Conservation (phyloP, 1,284 basidiomycete species). For the Athelia psychrophila region DNA sequence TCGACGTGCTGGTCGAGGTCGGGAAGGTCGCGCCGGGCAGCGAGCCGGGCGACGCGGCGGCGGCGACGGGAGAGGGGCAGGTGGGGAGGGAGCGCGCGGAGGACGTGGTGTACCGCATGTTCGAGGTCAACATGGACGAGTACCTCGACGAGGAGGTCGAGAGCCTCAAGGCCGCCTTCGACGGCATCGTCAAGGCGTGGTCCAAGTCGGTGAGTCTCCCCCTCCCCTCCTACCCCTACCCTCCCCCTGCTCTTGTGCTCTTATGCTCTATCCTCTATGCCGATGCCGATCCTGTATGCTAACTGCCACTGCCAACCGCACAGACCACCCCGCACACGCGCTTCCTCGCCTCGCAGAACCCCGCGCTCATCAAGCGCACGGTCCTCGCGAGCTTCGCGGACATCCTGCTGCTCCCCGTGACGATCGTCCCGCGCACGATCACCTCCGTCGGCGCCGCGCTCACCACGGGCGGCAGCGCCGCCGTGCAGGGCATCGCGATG, state of each 20-base stretch:
- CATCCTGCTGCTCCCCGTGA: conserved; percentile 88
- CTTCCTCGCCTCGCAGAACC: conserved; percentile 85
- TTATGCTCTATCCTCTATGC: conserved; percentile 5
- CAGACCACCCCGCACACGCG: conserved; percentile 42
- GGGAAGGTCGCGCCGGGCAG: conserved; percentile 30
- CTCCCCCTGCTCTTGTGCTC: conserved; percentile 10
- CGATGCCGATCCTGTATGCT: background rate
- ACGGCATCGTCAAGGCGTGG: conserved; percentile 79
- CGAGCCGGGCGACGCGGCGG: conserved; percentile 23
- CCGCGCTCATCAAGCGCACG: conserved; percentile 89
- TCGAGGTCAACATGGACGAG: conserved; percentile 93
- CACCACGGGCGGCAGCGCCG: conserved; percentile 68
- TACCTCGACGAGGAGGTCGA: conserved; percentile 95
- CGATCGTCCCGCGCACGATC: conserved; percentile 89
- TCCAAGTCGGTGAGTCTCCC: conserved; percentile 53
- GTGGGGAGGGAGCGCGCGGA: conserved; percentile 18
- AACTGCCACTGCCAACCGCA: conserved; percentile 3
- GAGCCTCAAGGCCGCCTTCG: conserved; percentile 72
- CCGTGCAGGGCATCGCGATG: conserved; percentile 84
- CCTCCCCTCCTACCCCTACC: conserved; percentile 15
- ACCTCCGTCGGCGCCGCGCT: conserved; percentile 70
- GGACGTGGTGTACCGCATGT: conserved; percentile 68
- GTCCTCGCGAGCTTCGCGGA: conserved; percentile 91
- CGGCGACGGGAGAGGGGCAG: conserved; percentile 8
- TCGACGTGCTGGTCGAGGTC: conserved; percentile 68